A percentile compares a stretch with the other conserved stretches of the same genome.
phyloP scores from a whole-genome alignment of 2,329 filamentous ascomycete genomes.

The Colletotrichum sansevieriae region DNA sequence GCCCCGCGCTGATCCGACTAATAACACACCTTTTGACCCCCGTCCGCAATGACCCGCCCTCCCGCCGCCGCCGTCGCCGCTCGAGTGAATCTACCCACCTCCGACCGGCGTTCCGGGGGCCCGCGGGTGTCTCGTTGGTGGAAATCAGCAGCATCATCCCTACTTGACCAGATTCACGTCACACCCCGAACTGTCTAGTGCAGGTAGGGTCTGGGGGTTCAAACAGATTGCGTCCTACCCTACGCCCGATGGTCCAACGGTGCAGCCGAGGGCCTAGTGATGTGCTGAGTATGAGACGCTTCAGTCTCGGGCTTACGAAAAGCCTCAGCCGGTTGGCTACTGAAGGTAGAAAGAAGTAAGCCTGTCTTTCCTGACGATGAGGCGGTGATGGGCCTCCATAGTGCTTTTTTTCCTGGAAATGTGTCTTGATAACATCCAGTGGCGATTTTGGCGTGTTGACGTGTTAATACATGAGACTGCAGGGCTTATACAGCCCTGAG shows the following conservation, averaged over 20 bases:
- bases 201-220: background rate
- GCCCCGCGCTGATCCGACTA: constrained; percentile 27
- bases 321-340: background rate
- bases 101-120: constrained; percentile 24
- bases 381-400: constrained; percentile 4
- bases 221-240: too few relatives aligned
- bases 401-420: background rate
- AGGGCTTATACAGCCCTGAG: too few relatives aligned
- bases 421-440: background rate
- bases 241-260: too few relatives aligned
- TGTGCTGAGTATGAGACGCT: too few relatives aligned
- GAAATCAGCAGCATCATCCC: background rate
- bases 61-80: constrained; percentile 12
- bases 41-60: background rate
- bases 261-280: too few relatives aligned
- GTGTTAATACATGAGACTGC: too few relatives aligned
- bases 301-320: background rate
- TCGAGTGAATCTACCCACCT: constrained; percentile 6
- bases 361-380: constrained; percentile 3
- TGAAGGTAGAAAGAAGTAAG: background rate
- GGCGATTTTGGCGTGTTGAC: too few relatives aligned
- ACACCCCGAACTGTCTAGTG: background rate
- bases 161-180: background rate
- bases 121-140: constrained; percentile 2
- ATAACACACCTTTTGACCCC: constrained; percentile 14